A percentile compares a stretch with the other conserved stretches of the same genome.
Conservation (phyloP, 2,329 filamentous ascomycete species). For the Epichloe aotearoae region DNA sequence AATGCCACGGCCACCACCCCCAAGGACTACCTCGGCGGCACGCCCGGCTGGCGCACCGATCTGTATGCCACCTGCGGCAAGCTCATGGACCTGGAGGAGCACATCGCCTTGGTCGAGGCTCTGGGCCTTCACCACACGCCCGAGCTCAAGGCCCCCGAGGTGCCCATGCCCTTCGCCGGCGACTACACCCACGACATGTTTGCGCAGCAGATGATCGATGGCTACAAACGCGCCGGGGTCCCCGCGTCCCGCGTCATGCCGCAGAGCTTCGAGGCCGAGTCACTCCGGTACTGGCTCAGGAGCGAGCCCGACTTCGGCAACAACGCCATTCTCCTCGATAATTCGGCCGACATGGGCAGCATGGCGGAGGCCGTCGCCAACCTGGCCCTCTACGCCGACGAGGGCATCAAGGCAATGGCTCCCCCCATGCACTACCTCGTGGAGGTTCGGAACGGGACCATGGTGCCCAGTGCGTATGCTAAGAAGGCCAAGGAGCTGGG, state of each 20-base stretch:
- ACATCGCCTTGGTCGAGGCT: constrained; percentile 44
- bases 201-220: constrained; percentile 51
- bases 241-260: constrained; percentile 41
- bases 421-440: constrained; percentile 52
- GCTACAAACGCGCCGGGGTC: constrained; percentile 41
- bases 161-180: constrained; percentile 55
- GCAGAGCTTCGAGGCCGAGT: constrained; percentile 53
- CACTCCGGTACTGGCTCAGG: constrained; percentile 54
- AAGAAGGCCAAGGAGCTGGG: constrained; percentile 44
- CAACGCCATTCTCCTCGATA: constrained; percentile 53
- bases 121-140: constrained; percentile 51
- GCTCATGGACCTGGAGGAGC: constrained; percentile 47
- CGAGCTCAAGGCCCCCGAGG: constrained; percentile 51
- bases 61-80: constrained; percentile 52
- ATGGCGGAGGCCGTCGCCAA: constrained; percentile 41
- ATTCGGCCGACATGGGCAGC: constrained; percentile 41
- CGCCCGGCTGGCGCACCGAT: constrained; percentile 49
- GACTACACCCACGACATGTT: constrained; percentile 53
- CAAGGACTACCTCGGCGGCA: constrained; percentile 43
- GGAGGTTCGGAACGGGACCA: constrained; percentile 34
- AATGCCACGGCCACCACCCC: constrained; percentile 45
- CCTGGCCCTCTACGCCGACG: constrained; percentile 39
- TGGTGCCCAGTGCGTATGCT: constrained; percentile 52
- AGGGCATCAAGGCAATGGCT: constrained; percentile 48
- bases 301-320: constrained; percentile 45